These are phyloP conservation scores for Coemansia sp. DNA, from an alignment of 192 early-diverging fungal species.

Conservation along the genomic window DNA sequence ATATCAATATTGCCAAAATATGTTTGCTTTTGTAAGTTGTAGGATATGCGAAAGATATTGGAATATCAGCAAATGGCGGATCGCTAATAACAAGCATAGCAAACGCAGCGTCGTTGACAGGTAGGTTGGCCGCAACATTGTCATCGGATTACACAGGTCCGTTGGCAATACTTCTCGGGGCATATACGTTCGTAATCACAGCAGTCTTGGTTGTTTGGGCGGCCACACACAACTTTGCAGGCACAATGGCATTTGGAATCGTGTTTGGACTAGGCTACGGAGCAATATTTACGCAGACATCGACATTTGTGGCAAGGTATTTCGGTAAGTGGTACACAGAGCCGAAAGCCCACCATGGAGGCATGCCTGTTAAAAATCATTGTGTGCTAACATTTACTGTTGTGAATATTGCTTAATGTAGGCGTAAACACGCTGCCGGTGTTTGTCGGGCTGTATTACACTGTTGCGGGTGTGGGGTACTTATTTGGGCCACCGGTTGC, in stretches of 20 bases:
- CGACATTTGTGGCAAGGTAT: slow-evolving; percentile 45
- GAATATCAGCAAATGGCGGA: slow-evolving; percentile 29
- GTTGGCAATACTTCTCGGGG: slow-evolving; percentile 22
- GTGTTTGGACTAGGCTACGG: slow-evolving; percentile 54
- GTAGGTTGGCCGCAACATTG: slow-evolving; percentile 25
- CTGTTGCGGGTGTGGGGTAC: slow-evolving; percentile 44
- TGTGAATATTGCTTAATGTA: slow-evolving; percentile 21
- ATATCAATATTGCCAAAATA: not conserved
- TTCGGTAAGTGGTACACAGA: slow-evolving; percentile 42
- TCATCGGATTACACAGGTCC: slow-evolving; percentile 48
- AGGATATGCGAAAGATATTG: slow-evolving; percentile 45
- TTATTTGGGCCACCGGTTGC: slow-evolving; percentile 51
- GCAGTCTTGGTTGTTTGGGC: slow-evolving; percentile 46
- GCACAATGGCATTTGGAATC: slow-evolving; percentile 54
- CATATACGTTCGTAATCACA: slow-evolving; percentile 30
- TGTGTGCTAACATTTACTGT: not conserved
- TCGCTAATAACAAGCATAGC: slow-evolving; percentile 45
- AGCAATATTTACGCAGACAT: slow-evolving; percentile 52
- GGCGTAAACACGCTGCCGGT: slow-evolving; percentile 50
- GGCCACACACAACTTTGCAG: slow-evolving; percentile 33
- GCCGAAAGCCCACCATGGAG: no score
- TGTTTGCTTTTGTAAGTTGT: not conserved
- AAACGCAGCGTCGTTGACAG: slow-evolving; percentile 44
- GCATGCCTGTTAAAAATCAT: no score
- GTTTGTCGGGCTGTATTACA: slow-evolving; percentile 51